Evolutionary conservation across 1,284 basidiomycete species (phyloP), one percentile per base, ranked within the genome.

Genomic region (Trichosporon sp.): DNA sequence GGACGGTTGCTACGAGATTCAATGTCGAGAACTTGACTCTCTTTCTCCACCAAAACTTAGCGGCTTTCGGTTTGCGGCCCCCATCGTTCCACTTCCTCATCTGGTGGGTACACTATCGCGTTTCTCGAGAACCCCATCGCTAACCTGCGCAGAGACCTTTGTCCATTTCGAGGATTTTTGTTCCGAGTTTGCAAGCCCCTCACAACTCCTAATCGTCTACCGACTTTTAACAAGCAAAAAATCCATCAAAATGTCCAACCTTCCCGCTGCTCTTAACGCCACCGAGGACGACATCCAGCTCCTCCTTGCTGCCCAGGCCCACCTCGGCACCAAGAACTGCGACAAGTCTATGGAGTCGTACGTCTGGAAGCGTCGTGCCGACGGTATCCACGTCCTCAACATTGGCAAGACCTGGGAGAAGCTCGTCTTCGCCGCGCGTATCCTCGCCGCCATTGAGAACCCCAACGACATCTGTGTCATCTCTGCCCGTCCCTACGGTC

Each of bases 401-500:
- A 91, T 98, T 80, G 96, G 96, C 84, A 98, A 98, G 90, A 99
- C 96, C 78, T 98, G 96, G 96, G 95, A 98, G 87, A 99, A 99
- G 88, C 89, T 99, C 78, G 93, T 97, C 76, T 88, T 96, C 79
- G 94, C 95, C 74, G 95, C 94, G 74, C 92, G 95, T 85, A 89
- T 96, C 83, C 94, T 96, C 81, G 93, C 93, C 78, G 90, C 93
- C 71, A 91, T 98, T 79, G 96, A 98, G 87, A 98, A 98, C 90
- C 96, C 96, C 76, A 91, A 93, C 85, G 96, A 99, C 85, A 90
- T 99, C 82, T 94, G 92, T 86, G 96, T 97, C 84, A 98, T 99
- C 87, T 96, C 94, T 75, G 94, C 95, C 72, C 93, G 97, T 78
- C 93, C 94, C 74, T 99, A 98, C 88, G 97, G 97, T 76, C 97